These are phyloP conservation scores for Saksenaea vasiformis DNA, from an alignment of 371 early-diverging fungal species.

Conservation along the genomic window DNA sequence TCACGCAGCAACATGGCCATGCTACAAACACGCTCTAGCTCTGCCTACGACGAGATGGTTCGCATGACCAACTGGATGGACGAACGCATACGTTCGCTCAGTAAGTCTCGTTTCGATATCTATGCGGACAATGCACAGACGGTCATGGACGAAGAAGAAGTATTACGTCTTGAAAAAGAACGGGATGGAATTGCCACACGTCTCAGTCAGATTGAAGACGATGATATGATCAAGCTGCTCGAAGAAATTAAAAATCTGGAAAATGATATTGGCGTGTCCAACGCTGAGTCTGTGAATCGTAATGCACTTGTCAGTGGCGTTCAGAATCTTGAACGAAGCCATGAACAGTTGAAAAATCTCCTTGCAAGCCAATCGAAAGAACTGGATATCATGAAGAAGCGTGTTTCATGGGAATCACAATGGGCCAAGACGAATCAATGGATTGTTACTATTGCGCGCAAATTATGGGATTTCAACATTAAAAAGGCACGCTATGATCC, in stretches of 20 bases:
- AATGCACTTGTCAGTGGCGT: conserved; percentile 26
- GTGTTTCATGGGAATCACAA: conserved; percentile 40
- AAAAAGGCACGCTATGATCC: conserved; percentile 48
- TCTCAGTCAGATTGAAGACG: conserved; percentile 38
- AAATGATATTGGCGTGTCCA: conserved; percentile 38
- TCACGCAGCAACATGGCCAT: conserved; percentile 39
- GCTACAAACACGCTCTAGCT: conserved; percentile 38
- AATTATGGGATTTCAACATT: conserved; percentile 43
- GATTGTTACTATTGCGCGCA: conserved; percentile 39
- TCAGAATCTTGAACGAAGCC: conserved; percentile 28
- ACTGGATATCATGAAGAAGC: conserved; percentile 34
- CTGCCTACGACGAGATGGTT: conserved; percentile 42
- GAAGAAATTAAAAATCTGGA: conserved; percentile 34
- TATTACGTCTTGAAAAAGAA: conserved; percentile 48
- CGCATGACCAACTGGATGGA: conserved; percentile 45
- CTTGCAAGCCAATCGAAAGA: conserved; percentile 24
- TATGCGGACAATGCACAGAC: background rate
- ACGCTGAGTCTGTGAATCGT: conserved; percentile 42
- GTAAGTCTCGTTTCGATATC: conserved; percentile 11
- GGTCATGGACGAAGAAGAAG: conserved; percentile 27
- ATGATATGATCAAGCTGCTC: conserved; percentile 33
- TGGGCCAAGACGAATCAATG: conserved; percentile 39
- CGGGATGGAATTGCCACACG: conserved; percentile 35
- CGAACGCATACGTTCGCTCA: conserved; percentile 25
- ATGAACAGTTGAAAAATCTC: conserved; percentile 23